Base-by-base conservation (phyloP, 2,329 filamentous ascomycete species). In the Trichoderma breve region DNA sequence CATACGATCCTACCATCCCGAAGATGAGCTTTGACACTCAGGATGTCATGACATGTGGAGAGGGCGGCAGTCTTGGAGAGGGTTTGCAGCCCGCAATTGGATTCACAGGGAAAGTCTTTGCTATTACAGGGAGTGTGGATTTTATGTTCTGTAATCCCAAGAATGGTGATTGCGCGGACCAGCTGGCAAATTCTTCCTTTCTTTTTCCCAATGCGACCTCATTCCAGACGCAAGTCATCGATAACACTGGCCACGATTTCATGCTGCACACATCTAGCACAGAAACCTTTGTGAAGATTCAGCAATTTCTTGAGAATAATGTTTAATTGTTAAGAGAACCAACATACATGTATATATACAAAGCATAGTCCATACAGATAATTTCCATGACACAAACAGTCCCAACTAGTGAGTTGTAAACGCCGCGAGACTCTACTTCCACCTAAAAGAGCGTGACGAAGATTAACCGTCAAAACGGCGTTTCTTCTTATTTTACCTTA, bases 21-120 rank as follows among this genome's bases (percentile, higher is more conserved):
- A 51, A 21, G 39, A 55, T 66, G 15, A 66, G 63, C 47, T 66
- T 66, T 11, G 39, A 51, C 18, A 30, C 28, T 1, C 47, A 66
- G 28, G 63, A 66, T 55, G 26, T 66, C 12, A 66, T 66, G 63
- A 66, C 63, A 6, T 66, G 63, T 32, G 63, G 63, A n/a, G 63
- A 66, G n/a, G 63, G 63, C 1, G 63, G 63, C 30, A 66, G 43
- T 51, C 14, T 66, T 28, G 63, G 21, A 18, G 63, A 57, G 30
- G 63, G 55, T 26, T n/a, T 66, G 6, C 63, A 66, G 6, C 63
- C 63, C 9, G 63, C 63, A 14, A 28, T 28, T 28, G 43, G 43
- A 18, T 66, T 53, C 63, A 66, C 14, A 3, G 63, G 63, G 18
- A 66, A 57, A 24, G 43, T 66, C 43, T 36, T 66, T 18, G 63